Percentiles rank a stretch among this genome's conserved stretches.
phyloP scores from a whole-genome alignment of 306 rosid genomes.

The Sechiopsis laciniata region DNA sequence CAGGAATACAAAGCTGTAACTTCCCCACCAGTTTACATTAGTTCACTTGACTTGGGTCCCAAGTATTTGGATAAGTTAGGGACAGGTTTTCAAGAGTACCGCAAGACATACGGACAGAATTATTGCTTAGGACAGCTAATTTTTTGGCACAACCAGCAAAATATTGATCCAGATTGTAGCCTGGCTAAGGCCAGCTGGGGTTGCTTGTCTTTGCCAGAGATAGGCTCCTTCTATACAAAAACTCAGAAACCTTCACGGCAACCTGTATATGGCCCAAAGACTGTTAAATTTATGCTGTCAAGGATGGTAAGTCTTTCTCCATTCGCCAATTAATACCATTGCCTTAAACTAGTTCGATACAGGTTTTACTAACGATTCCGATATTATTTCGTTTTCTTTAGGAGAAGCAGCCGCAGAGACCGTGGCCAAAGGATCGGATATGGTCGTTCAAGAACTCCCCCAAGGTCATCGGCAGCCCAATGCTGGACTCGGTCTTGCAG shows the following conservation, averaged over 20 bases:
- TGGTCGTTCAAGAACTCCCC: constrained; percentile 74
- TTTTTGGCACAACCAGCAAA: constrained; percentile 92
- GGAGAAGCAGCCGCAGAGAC: constrained; percentile 90
- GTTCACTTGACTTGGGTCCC: constrained; percentile 98
- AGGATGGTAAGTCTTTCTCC: constrained; percentile 67
- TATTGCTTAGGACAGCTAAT: constrained; percentile 97
- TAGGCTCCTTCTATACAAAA: constrained; percentile 83
- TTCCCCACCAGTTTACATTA: constrained; percentile 94
- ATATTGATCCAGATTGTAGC: constrained; percentile 65
- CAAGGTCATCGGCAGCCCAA: constrained; percentile 82
- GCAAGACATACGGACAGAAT: constrained; percentile 79
- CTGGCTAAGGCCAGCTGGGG: constrained; percentile 73
- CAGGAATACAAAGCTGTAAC: constrained; percentile 80
- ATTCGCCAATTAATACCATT: neutral
- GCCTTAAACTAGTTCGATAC: neutral
- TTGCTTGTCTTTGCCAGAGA: constrained; percentile 80
- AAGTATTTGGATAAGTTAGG: constrained; percentile 74
- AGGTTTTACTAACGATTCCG: neutral
- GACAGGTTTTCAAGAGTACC: constrained; percentile 69
- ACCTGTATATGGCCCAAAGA: constrained; percentile 86
- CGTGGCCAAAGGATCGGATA: constrained; percentile 92
- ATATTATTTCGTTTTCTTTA: constrained; percentile 15
- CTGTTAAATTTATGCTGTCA: constrained; percentile 76
- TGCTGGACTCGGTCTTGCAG: constrained; percentile 68
- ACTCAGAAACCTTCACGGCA: constrained; percentile 74